A percentile compares a stretch with the other conserved stretches of the same genome.
phyloP scores from a whole-genome alignment of 2,329 filamentous ascomycete species.

The Septoria linicola region DNA sequence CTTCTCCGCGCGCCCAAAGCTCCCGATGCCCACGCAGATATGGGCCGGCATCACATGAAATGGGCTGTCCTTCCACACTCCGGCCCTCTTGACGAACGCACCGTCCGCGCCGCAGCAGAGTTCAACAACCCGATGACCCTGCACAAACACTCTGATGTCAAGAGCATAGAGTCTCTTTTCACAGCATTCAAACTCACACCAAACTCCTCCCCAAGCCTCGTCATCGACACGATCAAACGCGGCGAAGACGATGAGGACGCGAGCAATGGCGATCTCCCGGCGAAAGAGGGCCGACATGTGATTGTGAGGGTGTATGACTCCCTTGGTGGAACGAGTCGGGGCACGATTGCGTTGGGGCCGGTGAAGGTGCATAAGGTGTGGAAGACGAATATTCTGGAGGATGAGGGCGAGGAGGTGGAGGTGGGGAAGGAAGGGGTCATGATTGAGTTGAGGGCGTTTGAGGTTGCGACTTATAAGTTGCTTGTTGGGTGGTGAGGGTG shows the following conservation, averaged over 20 bases:
- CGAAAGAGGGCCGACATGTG: conserved; percentile 67
- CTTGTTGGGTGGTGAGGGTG: not conserved
- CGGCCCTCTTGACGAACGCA: conserved; percentile 68
- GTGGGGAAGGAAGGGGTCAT: conserved; percentile 44
- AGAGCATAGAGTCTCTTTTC: conserved; percentile 35
- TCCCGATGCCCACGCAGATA: conserved; percentile 89
- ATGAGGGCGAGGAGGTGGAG: conserved; percentile 69
- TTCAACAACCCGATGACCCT: conserved; percentile 81
- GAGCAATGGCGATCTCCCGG: conserved; percentile 53
- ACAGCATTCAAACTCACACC: conserved; percentile 63
- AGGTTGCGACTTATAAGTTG: conserved; percentile 41
- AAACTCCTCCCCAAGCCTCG: conserved; percentile 47
- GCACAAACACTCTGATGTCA: conserved; percentile 42
- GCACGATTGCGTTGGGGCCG: conserved; percentile 62
- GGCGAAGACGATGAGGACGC: conserved; percentile 62
- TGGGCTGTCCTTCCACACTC: conserved; percentile 88
- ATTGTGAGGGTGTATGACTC: conserved; percentile 86
- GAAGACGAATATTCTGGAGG: conserved; percentile 86
- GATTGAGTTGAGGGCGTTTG: conserved; percentile 42
- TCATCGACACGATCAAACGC: conserved; percentile 89
- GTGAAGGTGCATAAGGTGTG: conserved; percentile 72
- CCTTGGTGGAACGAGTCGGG: conserved; percentile 76
- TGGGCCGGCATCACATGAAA: conserved; percentile 77
- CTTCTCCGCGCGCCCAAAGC: conserved; percentile 86
- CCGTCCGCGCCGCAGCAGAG: conserved; percentile 79